Evolutionary conservation across 805 yeast species (phyloP), one percentile per base, ranked within the genome.

Genomic region (Kluyveromyces lactis): DNA sequence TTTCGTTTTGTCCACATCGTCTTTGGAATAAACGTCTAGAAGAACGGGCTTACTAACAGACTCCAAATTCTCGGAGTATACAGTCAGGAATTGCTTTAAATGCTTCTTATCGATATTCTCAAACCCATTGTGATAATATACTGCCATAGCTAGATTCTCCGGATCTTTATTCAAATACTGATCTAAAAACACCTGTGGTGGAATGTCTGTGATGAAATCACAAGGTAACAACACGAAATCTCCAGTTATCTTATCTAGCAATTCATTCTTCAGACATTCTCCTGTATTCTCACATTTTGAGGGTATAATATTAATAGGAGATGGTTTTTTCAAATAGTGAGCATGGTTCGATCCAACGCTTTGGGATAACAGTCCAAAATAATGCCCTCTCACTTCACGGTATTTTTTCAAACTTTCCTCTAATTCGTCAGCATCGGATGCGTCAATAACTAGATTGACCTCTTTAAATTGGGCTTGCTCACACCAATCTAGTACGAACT

Each of bases 401-500:
- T 75, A 83, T 2, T 54, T 52, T 7, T 67, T 71, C 11, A 86
- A 62, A 12, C 73, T 76, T 11, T 59, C 58, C 18, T 62, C 58
- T 15, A 86, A 71, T 16, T 62, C 70, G 2, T 66, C 71, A 28
- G 62, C 56, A 24, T 75, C 71, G 2, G 66, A 72, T 9, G 62
- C 55, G 39, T 73, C 76, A 8, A 75, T 67, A 6, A 84, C 80
- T 15, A 89, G 69, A 16, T 83, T 76, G 34, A 84, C 73, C 33
- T 73, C 74, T 33, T 73, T 74, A 61, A 89, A 89, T 43, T 79
- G 79, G 2, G 94, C 96, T 55, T 72, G 71, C 53, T 79, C 87
- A 67, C 97, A 89, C 97, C 97, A 92, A 50, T 83, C 89, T 26
- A 92, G 68, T 2, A 83, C 94, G 55, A 86, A 83, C 52, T 80